Evolutionary conservation across 2,329 filamentous ascomycete species (phyloP), one percentile per base, ranked within the genome.

Genomic region (Arachnopeziza araneosa): DNA sequence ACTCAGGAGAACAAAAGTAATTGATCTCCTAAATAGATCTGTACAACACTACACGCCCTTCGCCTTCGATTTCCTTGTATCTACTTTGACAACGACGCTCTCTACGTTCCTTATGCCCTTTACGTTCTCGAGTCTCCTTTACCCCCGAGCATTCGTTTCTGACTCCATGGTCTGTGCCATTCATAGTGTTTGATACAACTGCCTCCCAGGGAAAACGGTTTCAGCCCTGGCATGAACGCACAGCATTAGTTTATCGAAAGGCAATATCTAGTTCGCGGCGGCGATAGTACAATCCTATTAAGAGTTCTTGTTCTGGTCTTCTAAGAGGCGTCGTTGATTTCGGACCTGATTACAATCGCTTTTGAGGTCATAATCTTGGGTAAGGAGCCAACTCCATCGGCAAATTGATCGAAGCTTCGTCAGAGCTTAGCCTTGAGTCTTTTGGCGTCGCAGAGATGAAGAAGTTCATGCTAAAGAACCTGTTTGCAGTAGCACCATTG

Each of bases 391-490:
- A 52, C 50, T 50, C 59, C 56, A 55, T 52, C 55, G 58, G 55
- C 49, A 58, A 36, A 50, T 50, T 36, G 30, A 36, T 44, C 36
- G 17, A 44, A 19, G 36, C 17, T 19, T 44, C 30, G 36, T 44
- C 36, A 44, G 36, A 44, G 2, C 56, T 56, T 52, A 56, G 57
- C 55, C 49, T 19, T 44, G 36, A 44, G 36, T 63, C 62, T 54
- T 57, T 21, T 56, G 21, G 55, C 64, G 59, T 69, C 64, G 58
- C 64, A 69, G 66, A 63, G 59, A 56, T 59, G 59, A 52, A 59
- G 56, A 54, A 58, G 58, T 61, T 67, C 62, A 65, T 68, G 67
- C 66, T 69, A 61, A 68, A 63, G 55, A 50, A 50, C 44, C 49
- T 53, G 57, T 61, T 53, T 44, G 12, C 9, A 19, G 36, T 44